Percentiles rank a stretch among this genome's conserved stretches.
Evolutionary conservation across 1,284 basidiomycete species (phyloP).

Genomic region (Chalciporus sp.): DNA sequence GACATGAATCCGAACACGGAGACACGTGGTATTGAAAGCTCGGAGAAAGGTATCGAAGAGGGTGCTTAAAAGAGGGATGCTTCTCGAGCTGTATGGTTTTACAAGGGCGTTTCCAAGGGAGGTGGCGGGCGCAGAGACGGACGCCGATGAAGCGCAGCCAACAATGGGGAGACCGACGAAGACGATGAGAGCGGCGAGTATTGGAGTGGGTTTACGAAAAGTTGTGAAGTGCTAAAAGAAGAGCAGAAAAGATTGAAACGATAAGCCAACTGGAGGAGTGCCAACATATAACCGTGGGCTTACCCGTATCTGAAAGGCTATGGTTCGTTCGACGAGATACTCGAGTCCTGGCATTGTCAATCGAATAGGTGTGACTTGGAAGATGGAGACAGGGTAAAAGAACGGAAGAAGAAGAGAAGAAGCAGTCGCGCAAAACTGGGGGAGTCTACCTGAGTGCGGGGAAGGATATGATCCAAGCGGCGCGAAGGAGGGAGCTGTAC

Average conservation of each 20-base stretch:
- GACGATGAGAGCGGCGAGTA: constrained; percentile 12
- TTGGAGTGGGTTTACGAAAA: constrained; percentile 5
- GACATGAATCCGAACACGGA: constrained; percentile 17
- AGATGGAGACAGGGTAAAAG: neutral
- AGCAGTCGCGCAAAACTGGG: neutral
- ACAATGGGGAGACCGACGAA: constrained; percentile 12
- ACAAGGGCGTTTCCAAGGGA: constrained; percentile 13
- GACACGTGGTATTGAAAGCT: constrained; percentile 18
- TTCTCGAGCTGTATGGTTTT: neutral
- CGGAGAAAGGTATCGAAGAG: constrained; percentile 15
- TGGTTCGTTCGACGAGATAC: constrained; percentile 11
- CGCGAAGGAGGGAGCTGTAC: neutral
- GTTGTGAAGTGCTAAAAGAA: constrained; percentile 7
- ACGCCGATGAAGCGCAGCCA: neutral
- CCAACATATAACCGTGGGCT: neutral
- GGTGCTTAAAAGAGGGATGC: neutral
- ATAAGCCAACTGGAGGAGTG: neutral
- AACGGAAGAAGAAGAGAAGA: neutral
- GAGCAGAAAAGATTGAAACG: neutral
- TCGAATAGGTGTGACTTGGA: neutral
- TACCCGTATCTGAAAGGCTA: constrained; percentile 16
- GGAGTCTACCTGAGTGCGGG: neutral
- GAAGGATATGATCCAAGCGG: neutral
- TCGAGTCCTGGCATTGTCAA: constrained; percentile 12
- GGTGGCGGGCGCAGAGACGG: constrained; percentile 5